Conservation (phyloP, 768 basidiomycete species). For the Serendipita indica region DNA sequence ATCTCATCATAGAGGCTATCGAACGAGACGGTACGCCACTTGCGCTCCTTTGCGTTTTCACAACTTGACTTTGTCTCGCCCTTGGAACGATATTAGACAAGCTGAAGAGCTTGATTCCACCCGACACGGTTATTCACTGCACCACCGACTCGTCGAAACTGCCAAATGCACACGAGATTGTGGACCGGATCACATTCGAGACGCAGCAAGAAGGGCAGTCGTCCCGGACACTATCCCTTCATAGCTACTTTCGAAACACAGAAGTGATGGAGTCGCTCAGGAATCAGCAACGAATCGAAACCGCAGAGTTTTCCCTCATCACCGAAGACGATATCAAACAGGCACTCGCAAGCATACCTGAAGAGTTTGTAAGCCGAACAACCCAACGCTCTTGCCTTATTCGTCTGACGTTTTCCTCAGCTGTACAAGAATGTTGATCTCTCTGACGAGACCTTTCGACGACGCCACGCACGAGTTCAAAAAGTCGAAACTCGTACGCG, state of each 20-base stretch:
- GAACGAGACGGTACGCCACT: background rate
- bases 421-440: background rate
- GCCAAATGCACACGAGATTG: background rate
- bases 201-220: background rate
- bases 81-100: slow-evolving; percentile 1
- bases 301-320: background rate
- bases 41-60: background rate
- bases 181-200: background rate
- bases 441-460: background rate
- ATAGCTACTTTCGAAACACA: slow-evolving; percentile 1
- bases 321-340: background rate
- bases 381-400: background rate
- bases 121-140: background rate
- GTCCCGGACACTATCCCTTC: background rate
- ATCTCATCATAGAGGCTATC: slow-evolving; percentile 1
- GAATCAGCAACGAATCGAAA: background rate
- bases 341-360: background rate
- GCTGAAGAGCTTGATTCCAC: background rate
- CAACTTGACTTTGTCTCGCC: background rate
- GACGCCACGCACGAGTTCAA: background rate
- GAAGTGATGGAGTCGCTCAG: background rate
- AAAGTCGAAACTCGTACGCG: background rate
- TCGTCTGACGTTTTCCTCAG: background rate
- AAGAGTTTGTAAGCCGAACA: background rate
- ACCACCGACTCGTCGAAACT: background rate